These are phyloP conservation scores for Leccinum broughii DNA, from an alignment of 768 basidiomycete genomes.

Conservation along the genomic window DNA sequence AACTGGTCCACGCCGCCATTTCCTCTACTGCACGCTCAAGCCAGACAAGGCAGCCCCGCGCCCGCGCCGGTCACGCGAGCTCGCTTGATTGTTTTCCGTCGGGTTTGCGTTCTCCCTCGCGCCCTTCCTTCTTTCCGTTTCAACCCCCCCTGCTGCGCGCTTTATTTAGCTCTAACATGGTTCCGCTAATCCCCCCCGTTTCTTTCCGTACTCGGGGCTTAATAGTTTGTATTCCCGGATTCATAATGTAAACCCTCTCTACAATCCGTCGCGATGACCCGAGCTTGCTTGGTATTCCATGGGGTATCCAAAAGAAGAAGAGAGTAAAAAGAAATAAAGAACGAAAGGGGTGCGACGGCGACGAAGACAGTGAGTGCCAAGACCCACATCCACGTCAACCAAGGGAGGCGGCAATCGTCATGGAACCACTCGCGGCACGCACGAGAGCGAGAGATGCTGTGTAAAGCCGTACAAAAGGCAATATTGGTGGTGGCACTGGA, in stretches of 20 bases:
- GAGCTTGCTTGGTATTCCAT: constrained; percentile 12
- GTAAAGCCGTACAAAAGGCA: not conserved
- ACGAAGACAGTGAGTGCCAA: not conserved
- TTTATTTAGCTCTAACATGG: not conserved
- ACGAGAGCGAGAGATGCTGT: not conserved
- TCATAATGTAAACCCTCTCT: constrained; percentile 13
- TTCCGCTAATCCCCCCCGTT: not conserved
- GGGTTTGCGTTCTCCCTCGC: not conserved
- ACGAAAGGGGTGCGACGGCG: not conserved
- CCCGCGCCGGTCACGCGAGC: constrained; percentile 45
- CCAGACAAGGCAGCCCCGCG: constrained; percentile 51
- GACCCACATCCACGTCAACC: not conserved
- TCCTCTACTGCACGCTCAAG: constrained; percentile 78
- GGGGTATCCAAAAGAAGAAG: constrained; percentile 20
- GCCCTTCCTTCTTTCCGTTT: not conserved
- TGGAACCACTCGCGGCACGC: not conserved
- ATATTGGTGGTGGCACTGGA: not conserved
- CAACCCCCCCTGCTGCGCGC: not conserved
- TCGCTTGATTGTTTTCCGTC: constrained; percentile 2
- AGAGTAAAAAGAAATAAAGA: not conserved
- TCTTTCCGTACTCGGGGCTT: not conserved
- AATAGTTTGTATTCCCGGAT: constrained; percentile 21
- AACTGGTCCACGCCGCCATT: constrained; percentile 78
- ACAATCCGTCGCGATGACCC: constrained; percentile 7
- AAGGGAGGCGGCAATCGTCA: not conserved